Evolutionary conservation across 495 filamentous ascomycete species (phyloP).

Genomic region (Penicillium chermesinum): DNA sequence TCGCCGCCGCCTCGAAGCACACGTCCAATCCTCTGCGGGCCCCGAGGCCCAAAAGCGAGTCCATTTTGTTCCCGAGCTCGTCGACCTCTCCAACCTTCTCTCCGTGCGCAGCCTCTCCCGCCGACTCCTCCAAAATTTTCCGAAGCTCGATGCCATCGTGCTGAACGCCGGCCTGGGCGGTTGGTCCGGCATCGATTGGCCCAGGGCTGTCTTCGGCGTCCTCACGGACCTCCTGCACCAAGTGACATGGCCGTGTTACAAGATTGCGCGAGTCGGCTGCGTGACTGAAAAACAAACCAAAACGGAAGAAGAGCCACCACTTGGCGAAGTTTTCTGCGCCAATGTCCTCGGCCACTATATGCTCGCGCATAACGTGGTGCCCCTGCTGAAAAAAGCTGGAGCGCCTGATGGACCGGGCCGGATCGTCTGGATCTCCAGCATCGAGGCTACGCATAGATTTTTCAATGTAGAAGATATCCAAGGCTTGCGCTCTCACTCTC

Average conservation of each 20-base stretch:
- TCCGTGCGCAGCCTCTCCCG: constrained; percentile 51
- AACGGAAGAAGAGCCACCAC: constrained; percentile 41
- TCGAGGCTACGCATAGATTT: constrained; percentile 58
- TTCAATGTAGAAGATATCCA: constrained; percentile 72
- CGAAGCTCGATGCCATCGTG: constrained; percentile 72
- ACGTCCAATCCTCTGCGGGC: constrained; percentile 28
- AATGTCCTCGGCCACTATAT: constrained; percentile 97
- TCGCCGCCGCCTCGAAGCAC: constrained; percentile 30
- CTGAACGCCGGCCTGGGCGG: constrained; percentile 90
- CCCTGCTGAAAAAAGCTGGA: constrained; percentile 56
- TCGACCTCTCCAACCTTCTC: constrained; percentile 53
- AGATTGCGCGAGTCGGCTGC: constrained; percentile 57
- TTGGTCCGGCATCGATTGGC: constrained; percentile 76
- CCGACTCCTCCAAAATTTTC: constrained; percentile 43
- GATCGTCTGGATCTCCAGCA: constrained; percentile 78
- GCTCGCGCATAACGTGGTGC: constrained; percentile 71
- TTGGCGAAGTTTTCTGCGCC: constrained; percentile 81
- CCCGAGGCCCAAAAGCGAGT: constrained; percentile 30
- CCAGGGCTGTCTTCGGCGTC: constrained; percentile 51
- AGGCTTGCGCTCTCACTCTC: constrained; percentile 50
- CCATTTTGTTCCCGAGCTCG: constrained; percentile 43
- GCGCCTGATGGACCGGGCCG: constrained; percentile 46
- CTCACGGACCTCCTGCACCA: constrained; percentile 60
- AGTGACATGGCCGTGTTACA: constrained; percentile 75
- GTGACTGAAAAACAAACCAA: constrained; percentile 36